Base-by-base conservation (phyloP, 352 stramenopile species). In the Globisporangium nunn region DNA sequence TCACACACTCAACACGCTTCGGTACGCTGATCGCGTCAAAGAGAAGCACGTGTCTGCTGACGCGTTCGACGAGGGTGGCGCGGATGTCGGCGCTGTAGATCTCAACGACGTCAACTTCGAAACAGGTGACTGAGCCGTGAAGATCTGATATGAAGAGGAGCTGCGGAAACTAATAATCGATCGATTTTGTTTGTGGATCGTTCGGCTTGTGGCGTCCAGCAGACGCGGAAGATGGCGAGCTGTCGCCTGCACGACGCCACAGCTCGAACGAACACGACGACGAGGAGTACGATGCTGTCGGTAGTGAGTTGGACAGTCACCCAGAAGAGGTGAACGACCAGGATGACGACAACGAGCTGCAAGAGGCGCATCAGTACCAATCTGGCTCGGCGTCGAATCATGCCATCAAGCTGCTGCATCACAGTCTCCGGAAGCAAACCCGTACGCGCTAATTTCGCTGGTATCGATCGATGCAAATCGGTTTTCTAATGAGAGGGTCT, bases 21-120 rank as follows among this genome's bases (percentile, higher is more conserved):
- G 96, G 5, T 99, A 99, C 66, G 96, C 96, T 2, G 95, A 99
- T 71, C 85, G 94, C 14, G 93, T 99, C 30, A 99, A 99, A 67
- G 93, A 98, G 52, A 97, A 98, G 65, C 88, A 70, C 45, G 84
- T 92, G 17, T 83, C 81, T 23, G 77, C 79, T 0, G 72, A 92
- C 64, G 80, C 65, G 1, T 87, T 87, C 58, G 77, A 81, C 31
- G 79, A 88, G 1, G 50, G 53, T 60, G 52, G 56, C 58, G 54
- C 43, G 0, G 64, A 69, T 4, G 65, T 64, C 6, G 68, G 62
- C 31, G 55, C 58, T 15, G 71, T 89, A 14, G 78, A 81, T 40
- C 52, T 87, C 6, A 66, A 72, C 12, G 80, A 88, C 58, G 67
- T 90, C 28, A 78, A 71, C 35, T 72, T 87, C 54, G 75, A 86